Evolutionary conservation across 306 rosid genomes (phyloP), one percentile per base, ranked within the genome.

Genomic region (Inga oerstediana): DNA sequence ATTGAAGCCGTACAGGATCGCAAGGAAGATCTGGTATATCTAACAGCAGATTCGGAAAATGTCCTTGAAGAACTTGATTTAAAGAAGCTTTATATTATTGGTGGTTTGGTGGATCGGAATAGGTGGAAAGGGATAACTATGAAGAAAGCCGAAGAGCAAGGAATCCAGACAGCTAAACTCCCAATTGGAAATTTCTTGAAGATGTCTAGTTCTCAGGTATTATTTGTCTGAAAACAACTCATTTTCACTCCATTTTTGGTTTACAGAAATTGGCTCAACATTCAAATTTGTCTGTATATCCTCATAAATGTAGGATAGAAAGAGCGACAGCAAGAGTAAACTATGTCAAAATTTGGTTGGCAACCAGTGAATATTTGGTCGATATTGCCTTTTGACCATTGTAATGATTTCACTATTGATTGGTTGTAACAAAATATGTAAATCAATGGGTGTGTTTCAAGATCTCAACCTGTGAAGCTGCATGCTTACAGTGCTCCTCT

Each of bases 131-230:
- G 98, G 56, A 88, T 96, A 65, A 93, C 98, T 49, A 82, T 91
- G 95, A 88, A 91, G 88, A 96, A 96, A 84, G 98, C 99, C 6
- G 77, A 88, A 72, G 97, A 92, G 81, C 97, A 96, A 88, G 97
- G 93, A 66, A 94, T 96, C 74, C 99, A 90, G 78, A 96, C 94
- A 0, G 99, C 97, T 35, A 96, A 91, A 72, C 98, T 96, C 58
- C 99, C 98, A 2, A 94, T 96, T 27, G 91, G 89, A 71, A 92
- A 85, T 68, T 96, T 89, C 88, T 75, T 96, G 91, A 92, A 88
- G 90, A 92, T 96, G 98, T 88, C 91, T 24, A 91, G 94, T 85
- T 96, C 97, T 62, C 99, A 96, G 97, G 98, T 96, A 92, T 56
- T 74, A 8, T 65, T 77, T 37, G 49, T 92, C 69, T 82, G 70